Percentiles rank a stretch among this genome's conserved stretches.
phyloP scores from a whole-genome alignment of 768 basidiomycete species.

The Cytidiella melzeri region DNA sequence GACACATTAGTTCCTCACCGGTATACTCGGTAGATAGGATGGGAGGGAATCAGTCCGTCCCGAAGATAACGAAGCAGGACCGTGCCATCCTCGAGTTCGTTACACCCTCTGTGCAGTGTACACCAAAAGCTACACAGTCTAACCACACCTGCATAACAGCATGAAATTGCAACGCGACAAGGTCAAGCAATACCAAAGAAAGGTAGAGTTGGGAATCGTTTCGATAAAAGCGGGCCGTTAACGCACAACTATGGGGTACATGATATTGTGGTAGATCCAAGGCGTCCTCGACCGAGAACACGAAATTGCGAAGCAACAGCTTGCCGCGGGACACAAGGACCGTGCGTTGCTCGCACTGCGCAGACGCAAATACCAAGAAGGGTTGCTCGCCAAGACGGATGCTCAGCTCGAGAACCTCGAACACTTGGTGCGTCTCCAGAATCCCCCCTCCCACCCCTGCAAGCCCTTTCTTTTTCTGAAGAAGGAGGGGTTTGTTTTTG shows the following conservation, averaged over 20 bases:
- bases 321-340: constrained; percentile 78
- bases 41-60: constrained; percentile 68
- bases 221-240: too few relatives aligned
- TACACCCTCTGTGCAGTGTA: constrained; percentile 10
- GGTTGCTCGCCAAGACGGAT: constrained; percentile 83
- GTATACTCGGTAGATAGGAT: constrained; percentile 36
- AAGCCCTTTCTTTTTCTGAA: too few relatives aligned
- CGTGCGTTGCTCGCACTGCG: constrained; percentile 84
- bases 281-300: constrained; percentile 80
- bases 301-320: constrained; percentile 79
- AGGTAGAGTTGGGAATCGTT: constrained; percentile 47
- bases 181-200: constrained; percentile 91
- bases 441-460: background rate
- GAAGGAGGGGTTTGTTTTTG: too few relatives aligned
- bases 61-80: constrained; percentile 91
- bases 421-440: constrained; percentile 57
- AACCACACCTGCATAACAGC: constrained; percentile 37
- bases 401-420: constrained; percentile 84
- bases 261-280: constrained; percentile 87
- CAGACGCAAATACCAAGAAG: constrained; percentile 90
- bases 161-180: constrained; percentile 96
- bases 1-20: too few relatives aligned
- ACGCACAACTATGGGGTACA: too few relatives aligned
- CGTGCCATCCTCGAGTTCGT: constrained; percentile 92
- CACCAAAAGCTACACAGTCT: background rate